phyloP scores from a whole-genome alignment of 75 land plant genomes.

The Pinus tabuliformis region DNA sequence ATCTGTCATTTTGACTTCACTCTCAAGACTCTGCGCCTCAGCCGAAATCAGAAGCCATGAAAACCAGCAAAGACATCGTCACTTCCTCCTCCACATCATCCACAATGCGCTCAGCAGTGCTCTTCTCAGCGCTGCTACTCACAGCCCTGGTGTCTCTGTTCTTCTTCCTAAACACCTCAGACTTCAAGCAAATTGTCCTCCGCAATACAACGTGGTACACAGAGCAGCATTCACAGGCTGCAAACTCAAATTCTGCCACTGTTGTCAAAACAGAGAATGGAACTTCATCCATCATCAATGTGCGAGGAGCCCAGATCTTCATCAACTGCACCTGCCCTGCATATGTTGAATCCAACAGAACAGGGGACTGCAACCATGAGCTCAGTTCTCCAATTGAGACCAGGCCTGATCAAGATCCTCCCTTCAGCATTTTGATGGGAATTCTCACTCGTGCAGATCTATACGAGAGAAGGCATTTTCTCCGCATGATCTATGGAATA shows the following conservation, averaged over 20 bases:
- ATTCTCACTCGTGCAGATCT: constrained; percentile 43
- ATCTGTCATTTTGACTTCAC: no score
- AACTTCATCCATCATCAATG: not conserved
- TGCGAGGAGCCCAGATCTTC: constrained; percentile 12
- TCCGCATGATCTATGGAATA: constrained; percentile 54
- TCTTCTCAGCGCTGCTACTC: not conserved
- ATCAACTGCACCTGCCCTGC: constrained; percentile 6
- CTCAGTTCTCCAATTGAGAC: not conserved
- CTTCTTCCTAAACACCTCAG: not conserved
- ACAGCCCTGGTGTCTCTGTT: not conserved
- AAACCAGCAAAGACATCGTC: no score
- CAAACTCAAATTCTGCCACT: not conserved
- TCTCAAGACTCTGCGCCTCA: no score
- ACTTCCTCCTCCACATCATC: no score
- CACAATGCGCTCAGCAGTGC: not conserved
- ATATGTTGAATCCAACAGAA: not conserved
- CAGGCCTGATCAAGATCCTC: not conserved
- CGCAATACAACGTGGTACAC: not conserved
- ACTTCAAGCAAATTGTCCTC: not conserved
- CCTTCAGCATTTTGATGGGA: constrained; percentile 44
- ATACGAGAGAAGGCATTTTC: constrained; percentile 50
- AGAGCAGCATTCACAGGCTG: not conserved
- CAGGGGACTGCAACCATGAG: not conserved
- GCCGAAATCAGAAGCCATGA: no score
- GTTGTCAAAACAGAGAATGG: not conserved